Percentiles rank a stretch among this genome's conserved stretches.
These are phyloP conservation scores for Brettanomyces custersianus DNA, from an alignment of 805 yeast genomes.

Conservation along the genomic window DNA sequence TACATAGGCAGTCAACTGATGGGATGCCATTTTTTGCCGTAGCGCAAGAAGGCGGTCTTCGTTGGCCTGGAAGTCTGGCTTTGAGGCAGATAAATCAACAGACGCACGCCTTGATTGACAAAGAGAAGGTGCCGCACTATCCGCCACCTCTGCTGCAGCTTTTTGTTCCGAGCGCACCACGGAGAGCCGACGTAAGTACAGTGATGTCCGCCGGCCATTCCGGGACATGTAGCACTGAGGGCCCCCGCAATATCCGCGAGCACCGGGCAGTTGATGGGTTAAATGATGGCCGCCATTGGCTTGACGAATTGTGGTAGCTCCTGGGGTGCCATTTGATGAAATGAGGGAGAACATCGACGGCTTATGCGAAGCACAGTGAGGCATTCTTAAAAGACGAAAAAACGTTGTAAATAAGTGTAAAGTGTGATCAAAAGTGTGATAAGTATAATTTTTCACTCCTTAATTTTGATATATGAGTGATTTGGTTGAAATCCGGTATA, in stretches of 20 bases:
- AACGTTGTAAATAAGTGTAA: neutral
- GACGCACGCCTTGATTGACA: too few species aligned
- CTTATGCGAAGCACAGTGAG: conserved; percentile 10
- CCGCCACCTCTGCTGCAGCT: too few species aligned
- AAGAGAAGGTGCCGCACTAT: too few species aligned
- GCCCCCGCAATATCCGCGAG: too few species aligned
- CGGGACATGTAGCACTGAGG: too few species aligned
- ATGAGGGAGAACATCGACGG: conserved; percentile 35
- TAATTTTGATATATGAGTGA: too few species aligned
- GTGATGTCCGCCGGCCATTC: conserved; percentile 49
- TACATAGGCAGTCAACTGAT: conserved; percentile 58
- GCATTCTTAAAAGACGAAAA: neutral
- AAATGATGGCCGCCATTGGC: conserved; percentile 16
- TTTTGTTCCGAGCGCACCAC: conserved; percentile 15
- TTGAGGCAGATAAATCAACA: too few species aligned
- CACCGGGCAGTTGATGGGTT: too few species aligned
- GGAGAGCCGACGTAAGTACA: conserved; percentile 26
- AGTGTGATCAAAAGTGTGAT: neutral
- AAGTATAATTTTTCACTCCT: too few species aligned
- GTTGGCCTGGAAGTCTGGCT: too few species aligned
- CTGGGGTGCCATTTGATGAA: conserved; percentile 23
- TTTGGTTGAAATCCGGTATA: too few species aligned
- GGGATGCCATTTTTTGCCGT: conserved; percentile 53
- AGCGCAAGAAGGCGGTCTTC: conserved; percentile 54
- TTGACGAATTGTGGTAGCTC: conserved; percentile 22